Percentiles rank a stretch among this genome's conserved stretches.
These are phyloP conservation scores for Rhizophagus clarus DNA, from an alignment of 192 early-diverging fungal genomes.

Conservation along the genomic window DNA sequence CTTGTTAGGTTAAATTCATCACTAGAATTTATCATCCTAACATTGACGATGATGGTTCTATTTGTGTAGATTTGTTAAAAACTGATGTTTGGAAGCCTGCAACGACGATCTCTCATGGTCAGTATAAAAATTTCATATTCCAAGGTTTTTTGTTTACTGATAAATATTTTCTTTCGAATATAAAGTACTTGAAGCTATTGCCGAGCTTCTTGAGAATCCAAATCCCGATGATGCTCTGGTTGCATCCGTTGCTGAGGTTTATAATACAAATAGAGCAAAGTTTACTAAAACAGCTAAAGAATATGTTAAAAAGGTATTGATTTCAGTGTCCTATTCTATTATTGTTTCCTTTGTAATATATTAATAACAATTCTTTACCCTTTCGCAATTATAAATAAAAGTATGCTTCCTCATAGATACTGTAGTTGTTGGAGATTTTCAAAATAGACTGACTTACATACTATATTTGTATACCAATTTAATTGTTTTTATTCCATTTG, in stretches of 20 bases:
- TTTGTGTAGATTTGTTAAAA: slow-evolving; percentile 78
- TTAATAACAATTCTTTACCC: not conserved
- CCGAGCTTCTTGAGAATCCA: slow-evolving; percentile 67
- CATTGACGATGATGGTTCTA: slow-evolving; percentile 78
- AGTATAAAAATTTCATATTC: not conserved
- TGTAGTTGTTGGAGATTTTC: too few relatives aligned
- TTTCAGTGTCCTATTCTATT: too few relatives aligned
- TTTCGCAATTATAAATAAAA: not conserved
- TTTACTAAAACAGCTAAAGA: slow-evolving; percentile 76
- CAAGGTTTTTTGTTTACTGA: not conserved
- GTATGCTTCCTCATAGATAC: not conserved
- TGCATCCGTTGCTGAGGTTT: slow-evolving; percentile 71
- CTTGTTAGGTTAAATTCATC: slow-evolving; percentile 42
- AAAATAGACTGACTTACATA: too few relatives aligned
- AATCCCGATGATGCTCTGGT: slow-evolving; percentile 86
- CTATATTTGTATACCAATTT: too few relatives aligned
- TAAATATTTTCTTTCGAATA: not conserved
- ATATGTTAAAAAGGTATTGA: slow-evolving; percentile 64
- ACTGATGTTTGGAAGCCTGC: slow-evolving; percentile 86
- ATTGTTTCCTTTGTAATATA: not conserved
- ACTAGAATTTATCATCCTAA: slow-evolving; percentile 87
- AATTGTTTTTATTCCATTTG: too few relatives aligned
- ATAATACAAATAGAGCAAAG: slow-evolving; percentile 59
- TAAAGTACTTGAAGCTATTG: slow-evolving; percentile 64
- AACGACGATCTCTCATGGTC: slow-evolving; percentile 69